Evolutionary conservation across 441 rosid species (phyloP), one percentile per base, ranked within the genome.

Genomic region (Arabidopsis hybrid): DNA sequence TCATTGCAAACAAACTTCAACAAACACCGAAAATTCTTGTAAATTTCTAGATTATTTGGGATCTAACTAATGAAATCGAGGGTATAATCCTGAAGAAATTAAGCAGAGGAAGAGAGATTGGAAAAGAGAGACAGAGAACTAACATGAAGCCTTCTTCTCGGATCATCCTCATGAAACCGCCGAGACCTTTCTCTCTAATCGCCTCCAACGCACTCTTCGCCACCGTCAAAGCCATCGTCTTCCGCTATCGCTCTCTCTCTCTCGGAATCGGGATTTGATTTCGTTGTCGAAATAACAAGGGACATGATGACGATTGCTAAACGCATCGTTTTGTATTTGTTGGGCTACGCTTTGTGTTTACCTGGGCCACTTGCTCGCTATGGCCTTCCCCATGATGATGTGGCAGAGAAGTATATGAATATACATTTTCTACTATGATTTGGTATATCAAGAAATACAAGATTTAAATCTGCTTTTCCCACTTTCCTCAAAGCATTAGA

Each of bases 101-200:
- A 38, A 59, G 60, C 17, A 60, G 40, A 26, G 39, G 60, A 68
- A 43, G 9, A 45, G 34, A 46, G 14, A 34, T 52, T 14, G 16
- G 10, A 51, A 5, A 67, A 16, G 60, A 67, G 65, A 57, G 5
- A 52, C 3, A 12, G 38, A 49, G 16, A 72, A 85, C 86, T 47
- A 35, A 95, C 98, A 79, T 5, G 74, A 81, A 91, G 79, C 99
- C 99, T 64, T 87, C 96, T 52, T 83, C 87, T 67, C 83, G 91
- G 57, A 91, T 86, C 71, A 84, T 85, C 36, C 90, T 76, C 8
- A 90, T 40, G 78, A 95, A 91, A 69, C 72, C 60, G 39, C 90
- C 85, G 46, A 93, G 40, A 12, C 98, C 99, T 80, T 79, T 91
- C 81, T 89, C 96, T 62, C 74, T 84, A 79, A 95, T 83, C 75